These are phyloP conservation scores for Fusarium avenaceum DNA, from an alignment of 2,329 filamentous ascomycete species.

Conservation along the genomic window DNA sequence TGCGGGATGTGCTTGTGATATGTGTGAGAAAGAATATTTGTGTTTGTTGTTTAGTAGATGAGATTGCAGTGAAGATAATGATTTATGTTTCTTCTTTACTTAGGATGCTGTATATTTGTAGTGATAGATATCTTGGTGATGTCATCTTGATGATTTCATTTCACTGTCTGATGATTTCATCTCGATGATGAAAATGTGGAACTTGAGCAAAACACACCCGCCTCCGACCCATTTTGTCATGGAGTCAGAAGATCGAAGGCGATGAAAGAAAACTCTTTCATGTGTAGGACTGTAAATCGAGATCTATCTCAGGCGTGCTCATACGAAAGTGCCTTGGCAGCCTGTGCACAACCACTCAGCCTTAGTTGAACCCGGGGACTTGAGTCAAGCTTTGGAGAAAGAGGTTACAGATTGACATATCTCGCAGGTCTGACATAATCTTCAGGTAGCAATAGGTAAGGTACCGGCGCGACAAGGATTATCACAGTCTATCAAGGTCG, in stretches of 20 bases:
- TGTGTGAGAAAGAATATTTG: background rate
- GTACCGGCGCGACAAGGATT: background rate
- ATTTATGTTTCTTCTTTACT: background rate
- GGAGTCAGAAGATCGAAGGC: constrained; percentile 2
- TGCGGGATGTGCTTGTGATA: background rate
- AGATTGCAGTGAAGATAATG: constrained; percentile 1
- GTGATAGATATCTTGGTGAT: constrained; percentile 27
- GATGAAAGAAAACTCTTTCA: constrained; percentile 16
- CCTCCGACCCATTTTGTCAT: constrained; percentile 6
- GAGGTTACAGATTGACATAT: background rate
- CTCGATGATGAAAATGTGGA: constrained; percentile 38
- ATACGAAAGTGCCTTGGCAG: constrained; percentile 14
- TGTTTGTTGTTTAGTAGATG: background rate
- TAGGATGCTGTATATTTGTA: constrained; percentile 28
- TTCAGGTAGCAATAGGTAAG: background rate
- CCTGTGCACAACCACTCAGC: constrained; percentile 10
- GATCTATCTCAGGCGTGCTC: constrained; percentile 11
- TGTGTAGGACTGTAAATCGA: constrained; percentile 17
- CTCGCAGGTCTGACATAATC: background rate
- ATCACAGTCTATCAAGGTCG: background rate
- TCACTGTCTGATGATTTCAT: constrained; percentile 46
- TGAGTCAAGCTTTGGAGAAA: constrained; percentile 5
- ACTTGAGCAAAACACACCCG: constrained; percentile 12
- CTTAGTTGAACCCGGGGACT: constrained; percentile 1
- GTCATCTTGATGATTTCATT: constrained; percentile 49